A percentile compares a stretch with the other conserved stretches of the same genome.
Conservation (phyloP, 257 asterid species). For the Solanum verrucosum region DNA sequence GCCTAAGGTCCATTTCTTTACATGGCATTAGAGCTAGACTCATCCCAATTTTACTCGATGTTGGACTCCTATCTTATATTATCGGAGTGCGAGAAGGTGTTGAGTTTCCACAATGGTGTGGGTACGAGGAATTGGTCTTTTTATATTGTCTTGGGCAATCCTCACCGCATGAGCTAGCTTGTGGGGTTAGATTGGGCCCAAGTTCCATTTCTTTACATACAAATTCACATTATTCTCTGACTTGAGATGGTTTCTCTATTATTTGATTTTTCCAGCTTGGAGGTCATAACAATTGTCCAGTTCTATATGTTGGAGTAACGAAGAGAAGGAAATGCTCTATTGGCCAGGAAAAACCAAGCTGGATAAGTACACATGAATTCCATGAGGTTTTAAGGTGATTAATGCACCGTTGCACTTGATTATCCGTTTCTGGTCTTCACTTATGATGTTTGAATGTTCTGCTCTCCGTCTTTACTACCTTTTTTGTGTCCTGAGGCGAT, state of each 20-base stretch:
- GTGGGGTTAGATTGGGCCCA: neutral
- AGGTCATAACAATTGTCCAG: constrained; percentile 33
- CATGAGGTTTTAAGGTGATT: constrained; percentile 71
- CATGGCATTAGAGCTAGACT: neutral
- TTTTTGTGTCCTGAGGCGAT: neutral
- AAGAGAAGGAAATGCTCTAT: constrained; percentile 66
- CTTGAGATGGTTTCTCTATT: neutral
- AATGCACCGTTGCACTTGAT: neutral
- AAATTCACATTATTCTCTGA: neutral
- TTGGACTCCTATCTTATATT: neutral
- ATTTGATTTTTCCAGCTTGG: constrained; percentile 50
- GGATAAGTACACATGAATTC: constrained; percentile 63
- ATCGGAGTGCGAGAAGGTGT: neutral
- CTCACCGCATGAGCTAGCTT: neutral
- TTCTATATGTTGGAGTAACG: constrained; percentile 61
- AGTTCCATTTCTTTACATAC: neutral
- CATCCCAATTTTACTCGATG: neutral
- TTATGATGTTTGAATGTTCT: neutral
- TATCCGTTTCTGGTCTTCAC: neutral
- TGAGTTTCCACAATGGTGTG: neutral
- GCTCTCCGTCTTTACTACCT: neutral
- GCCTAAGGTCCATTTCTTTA: neutral
- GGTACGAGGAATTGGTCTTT: neutral
- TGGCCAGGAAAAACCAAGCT: constrained; percentile 49
- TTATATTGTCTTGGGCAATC: neutral